Evolutionary conservation across 805 yeast genomes (phyloP).

Genomic region (Myxozyma monticola): DNA sequence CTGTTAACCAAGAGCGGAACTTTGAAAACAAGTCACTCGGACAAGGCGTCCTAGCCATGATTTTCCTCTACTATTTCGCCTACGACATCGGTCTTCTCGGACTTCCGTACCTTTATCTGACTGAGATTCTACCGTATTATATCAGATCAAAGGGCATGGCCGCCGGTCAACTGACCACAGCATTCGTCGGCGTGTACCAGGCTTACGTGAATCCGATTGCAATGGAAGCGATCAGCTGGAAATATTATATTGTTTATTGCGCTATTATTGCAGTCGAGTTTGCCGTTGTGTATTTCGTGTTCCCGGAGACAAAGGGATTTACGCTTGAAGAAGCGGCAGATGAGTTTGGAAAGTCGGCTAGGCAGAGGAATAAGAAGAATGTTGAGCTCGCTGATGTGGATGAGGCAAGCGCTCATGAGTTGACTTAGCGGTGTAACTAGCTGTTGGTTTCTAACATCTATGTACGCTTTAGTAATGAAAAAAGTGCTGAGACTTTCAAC

Average conservation of each 20-base stretch:
- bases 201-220: constrained; percentile 43
- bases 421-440: too few relatives aligned
- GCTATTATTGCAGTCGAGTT: constrained; percentile 40
- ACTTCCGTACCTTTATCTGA: constrained; percentile 34
- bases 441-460: too few relatives aligned
- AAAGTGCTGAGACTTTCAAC: too few relatives aligned
- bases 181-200: constrained; percentile 14
- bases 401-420: too few relatives aligned
- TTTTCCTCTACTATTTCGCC: constrained; percentile 42
- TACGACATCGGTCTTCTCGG: constrained; percentile 50
- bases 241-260: constrained; percentile 49
- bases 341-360: too few relatives aligned
- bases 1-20: constrained; percentile 46
- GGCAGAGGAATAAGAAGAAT: too few relatives aligned
- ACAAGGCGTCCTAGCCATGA: constrained; percentile 53
- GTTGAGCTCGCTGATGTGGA: too few relatives aligned
- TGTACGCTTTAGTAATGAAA: too few relatives aligned
- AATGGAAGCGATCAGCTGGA: constrained; percentile 46
- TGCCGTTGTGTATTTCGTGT: constrained; percentile 39
- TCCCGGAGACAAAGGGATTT: constrained; percentile 47
- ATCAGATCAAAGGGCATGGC: constrained; percentile 48
- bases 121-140: constrained; percentile 34
- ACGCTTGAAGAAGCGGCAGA: constrained; percentile 52
- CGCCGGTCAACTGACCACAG: constrained; percentile 34
- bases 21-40: constrained; percentile 48